Base-by-base conservation (phyloP, 495 filamentous ascomycete species). In the Neurospora discreta region DNA sequence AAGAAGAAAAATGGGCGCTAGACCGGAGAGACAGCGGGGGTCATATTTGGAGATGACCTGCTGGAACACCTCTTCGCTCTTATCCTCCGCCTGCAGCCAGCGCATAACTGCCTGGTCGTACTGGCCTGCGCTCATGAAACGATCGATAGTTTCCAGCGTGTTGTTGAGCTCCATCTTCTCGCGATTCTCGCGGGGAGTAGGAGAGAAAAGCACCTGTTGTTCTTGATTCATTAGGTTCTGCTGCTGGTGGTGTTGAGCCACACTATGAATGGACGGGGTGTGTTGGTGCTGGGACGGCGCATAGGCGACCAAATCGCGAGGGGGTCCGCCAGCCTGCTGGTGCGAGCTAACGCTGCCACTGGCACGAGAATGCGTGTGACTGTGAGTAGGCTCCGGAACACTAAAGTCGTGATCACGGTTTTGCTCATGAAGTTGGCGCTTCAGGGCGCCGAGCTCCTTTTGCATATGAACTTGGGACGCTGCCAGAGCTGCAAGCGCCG, bases 11-110 rank as follows among this genome's bases (percentile, higher is more conserved):
- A 98, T 87, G 4, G 92, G 89, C 52, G 89, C 90, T 36, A 97
- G 77, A n/a, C 86, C 85, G 11, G 82, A 83, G 71, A 97, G 80
- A 78, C 92, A 96, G 5, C 83, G 78, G 1, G 93, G 93, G 74
- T 90, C 87, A 75, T 91, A 86, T 73, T 88, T 90, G 68, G 89
- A 87, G 74, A 98, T 91, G 71, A 94, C 89, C 58, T 89, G 85
- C 75, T 95, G 89, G 77, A 97, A 99, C 39, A 99, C 82, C 71
- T 90, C 89, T 71, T 91, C 89, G 75, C 94, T 88, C 71, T 89
- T 88, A 71, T 84, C 82, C 15, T 82, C 81, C 26, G 91, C 92
- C 85, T 97, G 95, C 39, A 98, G 87, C 95, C 95, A 99, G 84
- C 92, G 82, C 41, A 84, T 76, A 70, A 84, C 81, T 4, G 77